Evolutionary conservation across 192 early-diverging fungal genomes (phyloP).

Genomic region (Podila horticola): DNA sequence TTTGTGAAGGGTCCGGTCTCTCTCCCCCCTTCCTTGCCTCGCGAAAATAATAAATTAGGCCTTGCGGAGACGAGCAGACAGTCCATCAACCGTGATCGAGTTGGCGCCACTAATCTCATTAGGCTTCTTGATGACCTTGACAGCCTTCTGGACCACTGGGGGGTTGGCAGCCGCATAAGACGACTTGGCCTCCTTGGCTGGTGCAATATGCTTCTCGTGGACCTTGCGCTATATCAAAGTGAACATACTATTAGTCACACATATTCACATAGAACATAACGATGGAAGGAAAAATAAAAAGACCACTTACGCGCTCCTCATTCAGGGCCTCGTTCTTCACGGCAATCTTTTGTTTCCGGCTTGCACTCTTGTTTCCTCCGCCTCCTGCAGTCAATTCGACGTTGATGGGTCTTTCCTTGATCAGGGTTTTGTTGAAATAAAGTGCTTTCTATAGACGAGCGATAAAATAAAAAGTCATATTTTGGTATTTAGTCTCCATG

Average conservation of each 20-base stretch:
- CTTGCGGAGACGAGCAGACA: constrained; percentile 40
- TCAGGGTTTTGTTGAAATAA: constrained; percentile 68
- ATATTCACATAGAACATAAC: background rate
- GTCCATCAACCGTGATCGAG: constrained; percentile 30
- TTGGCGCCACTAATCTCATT: constrained; percentile 42
- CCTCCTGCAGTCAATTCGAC: constrained; percentile 81
- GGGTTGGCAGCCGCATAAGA: constrained; percentile 52
- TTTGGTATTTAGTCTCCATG: too few relatives aligned
- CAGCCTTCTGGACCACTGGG: constrained; percentile 44
- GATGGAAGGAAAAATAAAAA: background rate
- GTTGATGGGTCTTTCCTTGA: constrained; percentile 75
- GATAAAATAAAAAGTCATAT: background rate
- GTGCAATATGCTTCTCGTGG: constrained; percentile 57
- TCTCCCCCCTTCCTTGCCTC: too few relatives aligned
- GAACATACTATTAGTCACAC: background rate
- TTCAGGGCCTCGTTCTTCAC: constrained; percentile 60
- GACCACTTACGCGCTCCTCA: constrained; percentile 63
- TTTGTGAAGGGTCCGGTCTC: background rate
- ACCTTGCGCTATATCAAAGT: constrained; percentile 52
- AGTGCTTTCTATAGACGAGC: constrained; percentile 73
- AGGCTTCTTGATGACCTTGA: constrained; percentile 43
- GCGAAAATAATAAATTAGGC: constrained; percentile 4
- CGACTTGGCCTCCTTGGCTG: constrained; percentile 54
- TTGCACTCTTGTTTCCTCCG: constrained; percentile 70
- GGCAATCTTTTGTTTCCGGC: constrained; percentile 58